Percentiles rank a stretch among this genome's conserved stretches.
phyloP scores from a whole-genome alignment of 164 flowering plant species.

The Magnolia changhungtana region DNA sequence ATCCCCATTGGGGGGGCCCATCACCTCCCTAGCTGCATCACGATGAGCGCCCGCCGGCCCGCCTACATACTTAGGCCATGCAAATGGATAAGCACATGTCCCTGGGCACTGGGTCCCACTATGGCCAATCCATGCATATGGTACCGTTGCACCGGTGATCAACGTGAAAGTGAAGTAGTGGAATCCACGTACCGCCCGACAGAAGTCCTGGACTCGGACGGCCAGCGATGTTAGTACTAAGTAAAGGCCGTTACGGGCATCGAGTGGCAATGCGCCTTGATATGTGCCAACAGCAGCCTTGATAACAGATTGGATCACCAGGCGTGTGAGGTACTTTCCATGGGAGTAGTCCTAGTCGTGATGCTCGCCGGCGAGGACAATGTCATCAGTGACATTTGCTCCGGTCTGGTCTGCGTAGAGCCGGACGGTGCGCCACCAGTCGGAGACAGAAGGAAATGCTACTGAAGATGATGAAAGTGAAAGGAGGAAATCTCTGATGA shows the following conservation, averaged over 20 bases:
- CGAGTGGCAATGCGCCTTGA: slow-evolving; percentile 33
- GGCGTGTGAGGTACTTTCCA: slow-evolving; percentile 43
- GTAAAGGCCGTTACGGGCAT: slow-evolving; percentile 48
- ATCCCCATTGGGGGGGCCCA: slow-evolving; percentile 58
- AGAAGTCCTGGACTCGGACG: slow-evolving; percentile 58
- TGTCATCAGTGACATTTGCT: slow-evolving; percentile 39
- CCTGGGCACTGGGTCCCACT: slow-evolving; percentile 61
- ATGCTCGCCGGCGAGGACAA: slow-evolving; percentile 41
- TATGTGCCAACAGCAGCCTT: slow-evolving; percentile 27
- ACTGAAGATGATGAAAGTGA: slow-evolving; percentile 33
- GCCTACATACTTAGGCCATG: slow-evolving; percentile 33
- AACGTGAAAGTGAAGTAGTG: slow-evolving; percentile 65
- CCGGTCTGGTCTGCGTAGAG: slow-evolving; percentile 75
- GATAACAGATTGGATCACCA: slow-evolving; percentile 50
- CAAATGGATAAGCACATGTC: slow-evolving; percentile 64
- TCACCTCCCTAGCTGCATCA: slow-evolving; percentile 11
- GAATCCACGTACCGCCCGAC: slow-evolving; percentile 64
- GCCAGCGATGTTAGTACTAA: slow-evolving; percentile 54
- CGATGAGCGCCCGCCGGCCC: slow-evolving; percentile 22
- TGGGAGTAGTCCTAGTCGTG: slow-evolving; percentile 47
- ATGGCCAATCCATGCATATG: slow-evolving; percentile 72
- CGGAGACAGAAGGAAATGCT: slow-evolving; percentile 45
- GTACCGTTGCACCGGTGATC: slow-evolving; percentile 47
- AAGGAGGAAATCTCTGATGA: slow-evolving; percentile 51
- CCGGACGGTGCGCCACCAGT: slow-evolving; percentile 61